A percentile compares a stretch with the other conserved stretches of the same genome.
These are phyloP conservation scores for Fusarium anguioides DNA, from an alignment of 2,329 filamentous ascomycete species.

Conservation along the genomic window DNA sequence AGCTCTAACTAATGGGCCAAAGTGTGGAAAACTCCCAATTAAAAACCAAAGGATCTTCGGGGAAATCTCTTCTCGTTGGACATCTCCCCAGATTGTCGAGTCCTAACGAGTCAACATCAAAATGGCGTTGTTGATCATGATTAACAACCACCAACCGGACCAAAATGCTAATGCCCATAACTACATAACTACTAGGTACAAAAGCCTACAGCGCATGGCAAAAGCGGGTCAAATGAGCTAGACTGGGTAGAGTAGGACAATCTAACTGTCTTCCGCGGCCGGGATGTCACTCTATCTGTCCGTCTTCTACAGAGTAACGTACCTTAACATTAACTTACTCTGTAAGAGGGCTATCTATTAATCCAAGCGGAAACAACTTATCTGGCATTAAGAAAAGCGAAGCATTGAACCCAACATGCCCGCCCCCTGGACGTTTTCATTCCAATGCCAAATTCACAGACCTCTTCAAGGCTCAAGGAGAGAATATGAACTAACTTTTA, in stretches of 20 bases:
- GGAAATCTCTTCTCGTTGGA: background rate
- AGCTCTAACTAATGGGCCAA: background rate
- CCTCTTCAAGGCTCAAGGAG: background rate
- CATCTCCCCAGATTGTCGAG: constrained; percentile 10
- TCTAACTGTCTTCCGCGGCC: constrained; percentile 22
- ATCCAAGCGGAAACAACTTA: background rate
- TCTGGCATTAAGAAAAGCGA: background rate
- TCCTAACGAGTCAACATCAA: constrained; percentile 4
- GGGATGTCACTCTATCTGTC: constrained; percentile 17
- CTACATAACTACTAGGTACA: too few relatives aligned
- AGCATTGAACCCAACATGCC: background rate
- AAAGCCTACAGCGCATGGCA: constrained; percentile 16
- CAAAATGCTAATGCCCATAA: background rate
- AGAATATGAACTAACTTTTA: background rate
- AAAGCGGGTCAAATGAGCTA: constrained; percentile 20
- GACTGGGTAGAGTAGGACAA: background rate
- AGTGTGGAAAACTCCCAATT: constrained; percentile 25
- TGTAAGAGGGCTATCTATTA: background rate
- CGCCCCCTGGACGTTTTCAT: constrained; percentile 3
- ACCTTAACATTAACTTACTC: background rate
- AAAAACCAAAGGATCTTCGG: background rate
- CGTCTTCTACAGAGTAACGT: constrained; percentile 3
- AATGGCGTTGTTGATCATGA: background rate
- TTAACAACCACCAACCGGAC: constrained; percentile 19
- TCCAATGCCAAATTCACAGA: constrained; percentile 6